Percentiles rank a stretch among this genome's conserved stretches.
These are phyloP conservation scores for Claviceps pazoutovae DNA, from an alignment of 2,329 filamentous ascomycete genomes.

Conservation along the genomic window DNA sequence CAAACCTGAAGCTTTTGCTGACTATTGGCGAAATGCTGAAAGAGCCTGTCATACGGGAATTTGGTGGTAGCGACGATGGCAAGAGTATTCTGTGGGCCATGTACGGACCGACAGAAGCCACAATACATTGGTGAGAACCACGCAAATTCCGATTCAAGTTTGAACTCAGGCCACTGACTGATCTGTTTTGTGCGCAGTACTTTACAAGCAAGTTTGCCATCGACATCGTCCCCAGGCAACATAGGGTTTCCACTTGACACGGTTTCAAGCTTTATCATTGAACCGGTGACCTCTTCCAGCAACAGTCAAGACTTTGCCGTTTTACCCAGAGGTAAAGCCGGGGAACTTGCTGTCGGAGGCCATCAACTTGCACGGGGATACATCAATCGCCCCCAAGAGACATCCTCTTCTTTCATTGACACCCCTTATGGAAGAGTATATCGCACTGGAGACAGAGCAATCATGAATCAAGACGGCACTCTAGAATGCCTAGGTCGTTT, in stretches of 20 bases:
- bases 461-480: slow-evolving; percentile 49
- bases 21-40: slow-evolving; percentile 94
- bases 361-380: slow-evolving; percentile 69
- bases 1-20: slow-evolving; percentile 54
- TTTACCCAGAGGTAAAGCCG: slow-evolving; percentile 51
- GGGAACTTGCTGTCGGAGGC: slow-evolving; percentile 73
- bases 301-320: slow-evolving; percentile 28
- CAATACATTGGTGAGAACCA: slow-evolving; percentile 58
- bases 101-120: slow-evolving; percentile 88
- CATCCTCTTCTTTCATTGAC: slow-evolving; percentile 53
- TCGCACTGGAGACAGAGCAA: slow-evolving; percentile 72
- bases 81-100: slow-evolving; percentile 71
- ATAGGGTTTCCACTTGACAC: slow-evolving; percentile 72
- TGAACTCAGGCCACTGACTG: neutral
- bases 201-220: slow-evolving; percentile 48
- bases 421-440: slow-evolving; percentile 60
- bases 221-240: slow-evolving; percentile 43
- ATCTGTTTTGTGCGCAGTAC: slow-evolving; percentile 34
- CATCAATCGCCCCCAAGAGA: slow-evolving; percentile 68
- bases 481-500: slow-evolving; percentile 79
- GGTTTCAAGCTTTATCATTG: slow-evolving; percentile 61
- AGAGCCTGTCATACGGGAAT: slow-evolving; percentile 60
- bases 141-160: neutral
- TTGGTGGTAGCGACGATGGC: slow-evolving; percentile 43
- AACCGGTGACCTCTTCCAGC: slow-evolving; percentile 21